phyloP scores from a whole-genome alignment of 2,329 filamentous ascomycete genomes.

The Zasmidium cellare region DNA sequence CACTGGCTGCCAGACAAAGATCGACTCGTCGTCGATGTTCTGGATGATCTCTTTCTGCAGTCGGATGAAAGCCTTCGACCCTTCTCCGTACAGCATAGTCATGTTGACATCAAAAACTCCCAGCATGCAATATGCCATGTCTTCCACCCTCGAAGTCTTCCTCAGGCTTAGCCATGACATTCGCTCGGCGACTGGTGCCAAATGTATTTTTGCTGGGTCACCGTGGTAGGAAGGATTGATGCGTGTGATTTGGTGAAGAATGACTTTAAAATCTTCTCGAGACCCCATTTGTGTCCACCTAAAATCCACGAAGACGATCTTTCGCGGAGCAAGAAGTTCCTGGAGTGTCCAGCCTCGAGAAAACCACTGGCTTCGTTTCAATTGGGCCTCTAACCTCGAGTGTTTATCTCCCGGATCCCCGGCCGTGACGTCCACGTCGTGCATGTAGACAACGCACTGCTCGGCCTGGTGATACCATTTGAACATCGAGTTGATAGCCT shows the following conservation, averaged over 20 bases:
- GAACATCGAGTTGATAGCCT: slow-evolving; percentile 44
- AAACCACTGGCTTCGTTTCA: slow-evolving; percentile 1
- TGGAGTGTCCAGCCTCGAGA: slow-evolving; percentile 3
- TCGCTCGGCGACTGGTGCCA: background rate
- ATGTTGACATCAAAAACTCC: slow-evolving; percentile 47
- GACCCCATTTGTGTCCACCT: slow-evolving; percentile 11
- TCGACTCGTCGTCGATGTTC: background rate
- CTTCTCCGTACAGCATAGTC: slow-evolving; percentile 14
- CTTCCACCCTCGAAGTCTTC: slow-evolving; percentile 32
- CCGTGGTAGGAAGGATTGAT: background rate
- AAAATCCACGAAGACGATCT: background rate
- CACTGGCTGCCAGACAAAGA: background rate
- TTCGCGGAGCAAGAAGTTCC: slow-evolving; percentile 4
- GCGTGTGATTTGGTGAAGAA: background rate
- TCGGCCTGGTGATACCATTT: slow-evolving; percentile 1
- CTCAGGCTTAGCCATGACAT: slow-evolving; percentile 9
- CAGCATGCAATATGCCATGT: slow-evolving; percentile 47
- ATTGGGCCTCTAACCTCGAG: background rate
- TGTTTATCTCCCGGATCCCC: too few species aligned
- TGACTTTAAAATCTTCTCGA: background rate
- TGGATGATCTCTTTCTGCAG: background rate
- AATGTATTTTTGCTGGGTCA: background rate
- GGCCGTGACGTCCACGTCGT: background rate
- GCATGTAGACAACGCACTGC: slow-evolving; percentile 4
- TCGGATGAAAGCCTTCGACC: background rate